Percentiles rank a stretch among this genome's conserved stretches.
phyloP scores from a whole-genome alignment of 2,329 filamentous ascomycete genomes.

The Cladosporium sp. region DNA sequence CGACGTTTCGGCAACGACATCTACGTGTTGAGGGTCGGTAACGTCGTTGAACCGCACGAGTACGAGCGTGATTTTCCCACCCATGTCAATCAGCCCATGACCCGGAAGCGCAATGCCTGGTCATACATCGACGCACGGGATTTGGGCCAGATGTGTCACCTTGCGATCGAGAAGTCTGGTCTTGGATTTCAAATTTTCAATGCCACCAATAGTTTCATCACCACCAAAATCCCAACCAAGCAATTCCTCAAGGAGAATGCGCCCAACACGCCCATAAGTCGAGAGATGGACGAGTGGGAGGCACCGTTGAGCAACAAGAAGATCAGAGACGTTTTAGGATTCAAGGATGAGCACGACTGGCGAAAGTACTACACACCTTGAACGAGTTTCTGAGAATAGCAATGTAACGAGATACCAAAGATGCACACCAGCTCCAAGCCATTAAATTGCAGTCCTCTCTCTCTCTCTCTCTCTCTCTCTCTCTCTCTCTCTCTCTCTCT shows the following conservation, averaged over 20 bases:
- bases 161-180: constrained; percentile 50
- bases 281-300: constrained; percentile 56
- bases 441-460: too few species aligned
- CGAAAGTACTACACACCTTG: constrained; percentile 42
- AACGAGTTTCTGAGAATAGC: background rate
- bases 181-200: constrained; percentile 63
- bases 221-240: constrained; percentile 48
- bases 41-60: constrained; percentile 59
- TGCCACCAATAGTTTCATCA: constrained; percentile 60
- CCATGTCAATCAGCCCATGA: constrained; percentile 48
- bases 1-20: constrained; percentile 55
- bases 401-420: too few species aligned
- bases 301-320: constrained; percentile 59
- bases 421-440: too few species aligned
- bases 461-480: too few species aligned
- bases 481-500: too few species aligned
- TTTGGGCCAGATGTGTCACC: constrained; percentile 57
- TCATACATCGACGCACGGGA: constrained; percentile 60
- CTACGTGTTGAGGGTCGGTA: constrained; percentile 58
- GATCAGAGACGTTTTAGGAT: constrained; percentile 56
- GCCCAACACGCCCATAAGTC: constrained; percentile 49
- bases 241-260: constrained; percentile 50
- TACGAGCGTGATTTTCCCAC: constrained; percentile 51
- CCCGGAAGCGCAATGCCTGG: constrained; percentile 57
- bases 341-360: constrained; percentile 57